These are phyloP conservation scores for Pythium biforme DNA, from an alignment of 352 stramenopile genomes.

Conservation along the genomic window DNA sequence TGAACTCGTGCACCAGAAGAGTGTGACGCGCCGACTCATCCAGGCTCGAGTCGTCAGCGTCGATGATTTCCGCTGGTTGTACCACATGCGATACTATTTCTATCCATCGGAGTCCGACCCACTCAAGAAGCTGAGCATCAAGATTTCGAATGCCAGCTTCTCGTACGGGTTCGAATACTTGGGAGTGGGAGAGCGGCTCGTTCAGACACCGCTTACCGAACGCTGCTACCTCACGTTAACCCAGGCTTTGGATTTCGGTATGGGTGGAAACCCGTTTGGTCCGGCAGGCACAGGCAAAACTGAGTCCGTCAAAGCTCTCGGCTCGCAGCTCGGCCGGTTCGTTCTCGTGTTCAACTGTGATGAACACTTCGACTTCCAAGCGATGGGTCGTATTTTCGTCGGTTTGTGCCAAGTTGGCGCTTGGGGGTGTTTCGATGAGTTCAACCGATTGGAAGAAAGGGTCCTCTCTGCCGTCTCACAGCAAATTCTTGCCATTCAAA, in stretches of 20 bases:
- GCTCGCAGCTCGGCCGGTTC: slow-evolving; percentile 97
- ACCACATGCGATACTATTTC: slow-evolving; percentile 99
- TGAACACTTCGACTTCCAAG: slow-evolving; percentile 99
- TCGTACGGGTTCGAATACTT: slow-evolving; percentile 99
- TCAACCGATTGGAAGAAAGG: slow-evolving; percentile 99
- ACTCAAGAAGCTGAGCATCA: slow-evolving; percentile 95
- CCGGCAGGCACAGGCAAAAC: slow-evolving; percentile 99
- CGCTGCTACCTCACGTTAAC: slow-evolving; percentile 99
- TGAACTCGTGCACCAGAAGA: slow-evolving; percentile 99
- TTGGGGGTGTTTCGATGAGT: slow-evolving; percentile 99
- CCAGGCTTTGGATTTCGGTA: slow-evolving; percentile 98
- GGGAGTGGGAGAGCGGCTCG: slow-evolving; percentile 98
- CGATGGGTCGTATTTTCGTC: slow-evolving; percentile 99
- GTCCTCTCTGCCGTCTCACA: slow-evolving; percentile 99
- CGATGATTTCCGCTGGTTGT: slow-evolving; percentile 98
- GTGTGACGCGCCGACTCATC: slow-evolving; percentile 93
- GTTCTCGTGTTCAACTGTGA: slow-evolving; percentile 99
- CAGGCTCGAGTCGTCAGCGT: slow-evolving; percentile 76
- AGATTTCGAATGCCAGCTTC: slow-evolving; percentile 98
- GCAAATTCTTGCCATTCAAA: slow-evolving; percentile 99
- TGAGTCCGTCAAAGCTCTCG: slow-evolving; percentile 99
- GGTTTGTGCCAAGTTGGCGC: slow-evolving; percentile 99
- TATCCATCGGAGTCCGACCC: slow-evolving; percentile 72
- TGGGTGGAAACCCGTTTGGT: slow-evolving; percentile 98
- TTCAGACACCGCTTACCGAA: slow-evolving; percentile 99